Percentiles rank a stretch among this genome's conserved stretches.
phyloP scores from a whole-genome alignment of 1,284 basidiomycete species.

The Papiliotrema terrestris region DNA sequence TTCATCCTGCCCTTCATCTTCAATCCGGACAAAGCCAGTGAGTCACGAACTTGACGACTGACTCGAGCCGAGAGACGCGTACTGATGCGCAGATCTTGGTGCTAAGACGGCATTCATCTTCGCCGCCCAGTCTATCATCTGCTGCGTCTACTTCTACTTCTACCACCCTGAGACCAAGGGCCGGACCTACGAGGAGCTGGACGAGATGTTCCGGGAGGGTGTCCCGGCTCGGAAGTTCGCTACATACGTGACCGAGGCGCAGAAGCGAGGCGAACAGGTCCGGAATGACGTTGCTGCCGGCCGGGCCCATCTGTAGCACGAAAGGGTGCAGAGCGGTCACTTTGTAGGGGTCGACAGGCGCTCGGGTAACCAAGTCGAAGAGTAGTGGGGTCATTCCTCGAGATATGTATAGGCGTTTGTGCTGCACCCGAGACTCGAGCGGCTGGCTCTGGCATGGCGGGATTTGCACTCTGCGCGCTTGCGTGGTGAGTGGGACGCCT shows the following conservation, averaged over 20 bases:
- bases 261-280: background rate
- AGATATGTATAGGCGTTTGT: background rate
- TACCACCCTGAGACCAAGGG: conserved; percentile 11
- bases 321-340: background rate
- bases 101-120: conserved; percentile 7
- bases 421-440: background rate
- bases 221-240: conserved; percentile 19
- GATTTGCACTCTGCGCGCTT: background rate
- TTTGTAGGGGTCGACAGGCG: background rate
- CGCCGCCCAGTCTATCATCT: conserved; percentile 2
- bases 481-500: too few relatives aligned
- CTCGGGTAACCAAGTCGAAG: background rate
- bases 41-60: background rate
- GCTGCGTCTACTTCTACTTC: conserved; percentile 6
- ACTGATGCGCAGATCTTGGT: background rate
- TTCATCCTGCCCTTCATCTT: conserved; percentile 10
- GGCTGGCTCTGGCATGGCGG: background rate
- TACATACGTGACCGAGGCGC: conserved; percentile 22
- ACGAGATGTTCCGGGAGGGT: conserved; percentile 13
- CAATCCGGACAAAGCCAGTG: conserved; percentile 5
- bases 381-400: background rate
- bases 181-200: conserved; percentile 22
- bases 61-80: background rate
- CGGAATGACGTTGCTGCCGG: too few relatives aligned
- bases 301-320: too few relatives aligned